A percentile compares a stretch with the other conserved stretches of the same genome.
Evolutionary conservation across 2,329 filamentous ascomycete species (phyloP).

Genomic region (Penicillium italicum): DNA sequence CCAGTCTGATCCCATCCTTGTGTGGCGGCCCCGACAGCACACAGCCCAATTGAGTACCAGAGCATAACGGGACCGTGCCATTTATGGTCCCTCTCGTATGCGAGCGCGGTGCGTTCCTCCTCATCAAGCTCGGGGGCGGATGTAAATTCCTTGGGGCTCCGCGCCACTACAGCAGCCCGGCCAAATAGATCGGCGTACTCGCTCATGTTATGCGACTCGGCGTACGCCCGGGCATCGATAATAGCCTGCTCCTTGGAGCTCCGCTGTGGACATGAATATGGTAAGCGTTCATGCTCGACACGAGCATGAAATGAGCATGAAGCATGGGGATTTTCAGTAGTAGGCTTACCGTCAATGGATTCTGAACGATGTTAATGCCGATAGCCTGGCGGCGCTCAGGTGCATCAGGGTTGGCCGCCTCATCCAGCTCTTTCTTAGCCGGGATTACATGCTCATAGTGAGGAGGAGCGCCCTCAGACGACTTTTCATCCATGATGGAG

Average conservation of each 20-base stretch:
- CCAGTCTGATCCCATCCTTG: constrained; percentile 54
- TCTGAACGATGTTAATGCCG: constrained; percentile 48
- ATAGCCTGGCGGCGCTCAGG: constrained; percentile 39
- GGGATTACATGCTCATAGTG: constrained; percentile 5
- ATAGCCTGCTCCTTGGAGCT: constrained; percentile 30
- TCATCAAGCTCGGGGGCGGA: constrained; percentile 38
- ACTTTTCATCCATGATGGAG: constrained; percentile 13
- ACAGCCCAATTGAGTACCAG: constrained; percentile 49
- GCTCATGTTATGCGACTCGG: constrained; percentile 32
- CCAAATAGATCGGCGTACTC: constrained; percentile 40
- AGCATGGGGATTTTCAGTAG: background rate
- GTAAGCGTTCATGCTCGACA: background rate
- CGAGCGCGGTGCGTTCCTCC: constrained; percentile 42
- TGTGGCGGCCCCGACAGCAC: constrained; percentile 48
- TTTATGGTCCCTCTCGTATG: constrained; percentile 45
- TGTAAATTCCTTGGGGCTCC: constrained; percentile 22
- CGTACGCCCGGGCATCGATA: constrained; percentile 30
- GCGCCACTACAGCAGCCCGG: constrained; percentile 37
- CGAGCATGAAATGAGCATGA: no score
- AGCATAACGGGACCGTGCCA: constrained; percentile 47
- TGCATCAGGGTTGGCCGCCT: constrained; percentile 4
- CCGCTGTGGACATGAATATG: constrained; percentile 22
- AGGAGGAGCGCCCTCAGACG: background rate
- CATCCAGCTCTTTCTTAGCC: background rate
- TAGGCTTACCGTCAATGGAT: constrained; percentile 43